Percentiles rank a stretch among this genome's conserved stretches.
Evolutionary conservation across 1,139 yeast genomes (phyloP).

Genomic region (Yamadazyma pseudoaaseri): DNA sequence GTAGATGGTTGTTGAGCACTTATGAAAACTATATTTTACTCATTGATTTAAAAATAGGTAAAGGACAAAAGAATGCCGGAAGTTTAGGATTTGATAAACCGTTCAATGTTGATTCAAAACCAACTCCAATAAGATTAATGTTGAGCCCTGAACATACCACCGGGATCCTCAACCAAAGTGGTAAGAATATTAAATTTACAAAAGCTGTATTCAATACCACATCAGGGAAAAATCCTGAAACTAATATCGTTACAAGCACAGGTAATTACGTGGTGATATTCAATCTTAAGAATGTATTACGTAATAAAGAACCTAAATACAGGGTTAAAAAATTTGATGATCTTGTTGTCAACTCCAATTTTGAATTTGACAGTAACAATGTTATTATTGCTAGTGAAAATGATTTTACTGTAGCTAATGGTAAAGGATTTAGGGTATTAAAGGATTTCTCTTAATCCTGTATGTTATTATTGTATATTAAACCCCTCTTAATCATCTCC

Average conservation of each 20-base stretch:
- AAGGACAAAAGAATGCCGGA: constrained; percentile 60
- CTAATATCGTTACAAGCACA: constrained; percentile 69
- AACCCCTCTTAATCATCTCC: too few relatives aligned
- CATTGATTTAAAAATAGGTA: constrained; percentile 61
- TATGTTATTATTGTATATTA: too few relatives aligned
- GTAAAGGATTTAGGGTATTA: constrained; percentile 55
- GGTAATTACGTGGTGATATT: constrained; percentile 84
- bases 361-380: constrained; percentile 69
- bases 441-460: too few relatives aligned
- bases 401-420: constrained; percentile 67
- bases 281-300: constrained; percentile 63
- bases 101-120: constrained; percentile 65
- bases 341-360: constrained; percentile 72
- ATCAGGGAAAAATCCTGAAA: constrained; percentile 49
- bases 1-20: constrained; percentile 80
- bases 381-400: constrained; percentile 70
- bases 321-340: constrained; percentile 62
- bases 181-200: constrained; percentile 55
- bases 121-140: constrained; percentile 66
- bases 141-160: constrained; percentile 74
- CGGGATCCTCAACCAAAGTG: constrained; percentile 54
- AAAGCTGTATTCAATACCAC: constrained; percentile 78
- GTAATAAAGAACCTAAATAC: constrained; percentile 53
- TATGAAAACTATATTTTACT: constrained; percentile 68
- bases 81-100: constrained; percentile 62